Base-by-base conservation (phyloP, 495 filamentous ascomycete genomes). In the Podospora comata region DNA sequence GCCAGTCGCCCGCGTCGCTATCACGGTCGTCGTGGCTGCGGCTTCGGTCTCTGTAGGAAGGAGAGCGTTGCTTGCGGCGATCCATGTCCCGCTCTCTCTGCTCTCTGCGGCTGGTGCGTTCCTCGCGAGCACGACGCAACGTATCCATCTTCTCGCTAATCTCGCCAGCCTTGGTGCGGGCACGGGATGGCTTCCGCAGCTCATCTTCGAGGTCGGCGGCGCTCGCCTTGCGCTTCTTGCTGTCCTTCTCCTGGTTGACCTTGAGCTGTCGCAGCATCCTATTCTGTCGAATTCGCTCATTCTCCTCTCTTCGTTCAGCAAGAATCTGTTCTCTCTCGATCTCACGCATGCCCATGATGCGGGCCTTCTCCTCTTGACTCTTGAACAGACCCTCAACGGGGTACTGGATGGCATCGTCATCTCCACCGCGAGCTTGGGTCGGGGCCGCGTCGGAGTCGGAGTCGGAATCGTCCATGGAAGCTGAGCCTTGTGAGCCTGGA, bases 321-420 rank as follows among this genome's bases (percentile, higher is more conserved):
- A 99, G 86, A 62, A 97, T 85, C 74, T 91, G 86, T 78, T 99
- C 95, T 59, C 95, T 91, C 73, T 93, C 87, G 28, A 97, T 88
- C 75, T 97, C 93, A 2, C 93, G 89, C 86, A 97, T 89, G 32
- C 86, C 87, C 84, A 93, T 88, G 65, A 99, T 94, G 30, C 90
- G 84, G 20, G 84, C 84, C 76, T 92, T 96, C 74, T 99, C 95
- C 44, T 88, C 84, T 18, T 87, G 84, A 63, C 89, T 91, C 68
- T 87, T 85, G 80, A 93, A 98, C 32, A 93, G 89, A 62, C 93
- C 93, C 57, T 98, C 96, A 68, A 97, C 84, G 0, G 95, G 93
- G 73, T 93, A 98, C 34, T 91, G 87, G 26, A 86, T 88, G 64
- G 89, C 84, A 15, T 85, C 82, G 62, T 88, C 85, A 58, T 87